These are phyloP conservation scores for Botrytis paeoniae DNA, from an alignment of 2,329 filamentous ascomycete genomes.

Conservation along the genomic window DNA sequence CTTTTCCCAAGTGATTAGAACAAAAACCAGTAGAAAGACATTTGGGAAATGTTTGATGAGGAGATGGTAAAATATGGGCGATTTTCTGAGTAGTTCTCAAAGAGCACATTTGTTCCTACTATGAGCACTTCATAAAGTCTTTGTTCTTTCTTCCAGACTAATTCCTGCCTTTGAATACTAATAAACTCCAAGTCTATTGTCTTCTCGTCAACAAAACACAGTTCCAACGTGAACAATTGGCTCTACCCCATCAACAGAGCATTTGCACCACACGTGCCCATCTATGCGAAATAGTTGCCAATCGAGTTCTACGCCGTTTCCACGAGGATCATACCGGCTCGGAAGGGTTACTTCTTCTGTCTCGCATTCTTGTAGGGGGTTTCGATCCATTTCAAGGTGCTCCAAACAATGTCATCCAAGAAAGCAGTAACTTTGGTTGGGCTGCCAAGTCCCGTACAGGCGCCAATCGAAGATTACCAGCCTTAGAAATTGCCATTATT, in stretches of 20 bases:
- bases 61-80: background rate
- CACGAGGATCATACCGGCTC: constrained; percentile 73
- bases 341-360: constrained; percentile 67
- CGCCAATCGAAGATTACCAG: constrained; percentile 56
- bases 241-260: constrained; percentile 74
- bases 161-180: background rate
- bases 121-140: background rate
- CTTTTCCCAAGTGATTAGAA: background rate
- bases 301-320: constrained; percentile 72
- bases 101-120: background rate
- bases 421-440: constrained; percentile 46
- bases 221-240: constrained; percentile 74
- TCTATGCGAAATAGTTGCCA: constrained; percentile 77
- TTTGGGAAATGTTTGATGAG: background rate
- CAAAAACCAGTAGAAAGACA: background rate
- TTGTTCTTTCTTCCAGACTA: background rate
- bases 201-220: constrained; percentile 77
- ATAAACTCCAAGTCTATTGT: constrained; percentile 62
- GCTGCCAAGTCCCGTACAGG: constrained; percentile 44
- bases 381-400: constrained; percentile 86
- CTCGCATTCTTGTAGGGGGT: constrained; percentile 76
- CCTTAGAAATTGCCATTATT: constrained; percentile 78
- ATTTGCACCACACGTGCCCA: constrained; percentile 75
- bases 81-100: background rate
- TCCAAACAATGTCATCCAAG: constrained; percentile 60